Evolutionary conservation across 2,329 filamentous ascomycete genomes (phyloP), one percentile per base, ranked within the genome.

Genomic region (Zasmidium angulare): DNA sequence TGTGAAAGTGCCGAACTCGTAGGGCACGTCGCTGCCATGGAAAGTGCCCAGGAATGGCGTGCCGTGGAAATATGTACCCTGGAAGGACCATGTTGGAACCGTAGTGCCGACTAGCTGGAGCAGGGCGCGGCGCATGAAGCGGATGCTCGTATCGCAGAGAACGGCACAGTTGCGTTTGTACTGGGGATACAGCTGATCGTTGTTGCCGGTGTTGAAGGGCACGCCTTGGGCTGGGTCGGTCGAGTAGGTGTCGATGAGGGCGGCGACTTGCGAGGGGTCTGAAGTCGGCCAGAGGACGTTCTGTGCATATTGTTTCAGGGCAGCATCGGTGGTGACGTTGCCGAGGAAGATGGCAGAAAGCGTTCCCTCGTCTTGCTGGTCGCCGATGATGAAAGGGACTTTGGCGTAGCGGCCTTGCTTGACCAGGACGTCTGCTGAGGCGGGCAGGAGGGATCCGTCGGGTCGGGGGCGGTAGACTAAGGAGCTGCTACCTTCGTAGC

Each of bases 311-410:
- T n/a, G n/a, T n/a, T n/a, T n/a, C n/a, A n/a, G n/a, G n/a, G n/a
- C n/a, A n/a, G n/a, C 75, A 0, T 81, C 84, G 1, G 81, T 88
- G 10, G 84, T 89, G 53, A 93, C 76, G 71, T 92, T 90, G 31
- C 74, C 70, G 63, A 89, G 88, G 72, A 88, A 86, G 36, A 93
- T 78, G 11, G 46, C 47, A 46, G 93, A 91, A 1, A 93, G 74
- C 0, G 89, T 91, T n/a, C 89, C 89, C 74, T 93, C 89, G 69
- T 93, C 90, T 76, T 93, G 89, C 73, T 91, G 88, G 69, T 90
- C 83, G 43, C 89, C 89, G 46, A 89, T 82, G 55, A 88, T 86
- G 70, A 87, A 57, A 77, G 77, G 49, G 73, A 71, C 19, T 76
- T 62, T 12, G 74, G 77, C 23, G 71, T 72, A 60, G 75, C 72